A percentile compares a stretch with the other conserved stretches of the same genome.
These are phyloP conservation scores for Candida jianshihensis DNA, from an alignment of 805 yeast genomes.

Conservation along the genomic window DNA sequence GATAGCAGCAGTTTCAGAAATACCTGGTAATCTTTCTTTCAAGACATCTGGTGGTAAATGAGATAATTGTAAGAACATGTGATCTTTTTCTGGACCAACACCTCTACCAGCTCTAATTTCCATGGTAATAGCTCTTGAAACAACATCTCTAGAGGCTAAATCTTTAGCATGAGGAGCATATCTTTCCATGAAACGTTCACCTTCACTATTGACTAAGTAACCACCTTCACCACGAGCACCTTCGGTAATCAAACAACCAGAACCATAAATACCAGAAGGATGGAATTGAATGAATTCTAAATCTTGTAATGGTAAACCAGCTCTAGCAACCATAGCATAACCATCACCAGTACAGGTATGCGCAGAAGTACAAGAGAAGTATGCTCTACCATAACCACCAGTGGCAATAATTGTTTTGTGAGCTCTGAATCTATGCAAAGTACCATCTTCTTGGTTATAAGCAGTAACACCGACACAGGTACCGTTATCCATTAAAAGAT, in stretches of 20 bases:
- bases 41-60: slow-evolving; percentile 90
- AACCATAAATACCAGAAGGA: slow-evolving; percentile 98
- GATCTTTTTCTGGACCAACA: slow-evolving; percentile 95
- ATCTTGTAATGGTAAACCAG: slow-evolving; percentile 96
- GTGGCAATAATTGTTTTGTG: slow-evolving; percentile 96
- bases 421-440: slow-evolving; percentile 94
- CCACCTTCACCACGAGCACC: slow-evolving; percentile 99
- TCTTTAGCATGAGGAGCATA: slow-evolving; percentile 99
- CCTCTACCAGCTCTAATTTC: slow-evolving; percentile 99
- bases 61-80: slow-evolving; percentile 87
- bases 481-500: slow-evolving; percentile 89
- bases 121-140: slow-evolving; percentile 96
- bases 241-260: slow-evolving; percentile 97
- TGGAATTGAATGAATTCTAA: slow-evolving; percentile 98
- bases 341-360: slow-evolving; percentile 99
- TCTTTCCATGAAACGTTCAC: slow-evolving; percentile 99
- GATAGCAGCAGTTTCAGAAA: slow-evolving; percentile 95
- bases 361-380: slow-evolving; percentile 98
- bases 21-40: slow-evolving; percentile 97
- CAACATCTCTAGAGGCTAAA: slow-evolving; percentile 97
- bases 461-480: slow-evolving; percentile 96
- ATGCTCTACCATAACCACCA: slow-evolving; percentile 98
- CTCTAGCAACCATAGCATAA: slow-evolving; percentile 95
- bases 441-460: slow-evolving; percentile 98
- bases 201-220: slow-evolving; percentile 88